Conservation (phyloP, 2,329 filamentous ascomycete genomes). For the Alternaria angustiovoidea region DNA sequence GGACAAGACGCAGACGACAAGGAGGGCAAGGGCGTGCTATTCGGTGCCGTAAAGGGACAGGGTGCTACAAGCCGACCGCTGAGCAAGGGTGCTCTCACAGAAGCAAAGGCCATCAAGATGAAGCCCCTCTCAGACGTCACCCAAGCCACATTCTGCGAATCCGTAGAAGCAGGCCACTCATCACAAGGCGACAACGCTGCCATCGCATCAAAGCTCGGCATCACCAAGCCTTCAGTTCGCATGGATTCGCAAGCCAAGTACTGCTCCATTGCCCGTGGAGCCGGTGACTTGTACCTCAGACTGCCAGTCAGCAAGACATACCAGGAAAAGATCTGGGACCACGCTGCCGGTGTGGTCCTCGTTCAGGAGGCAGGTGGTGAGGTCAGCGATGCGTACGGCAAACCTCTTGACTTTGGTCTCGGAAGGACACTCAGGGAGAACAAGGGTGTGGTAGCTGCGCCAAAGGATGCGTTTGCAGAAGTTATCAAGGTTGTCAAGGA, state of each 20-base stretch:
- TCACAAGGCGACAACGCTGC: conserved; percentile 85
- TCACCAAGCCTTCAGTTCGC: conserved; percentile 86
- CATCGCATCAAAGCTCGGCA: conserved; percentile 85
- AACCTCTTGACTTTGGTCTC: conserved; percentile 82
- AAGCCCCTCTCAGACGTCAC: conserved; percentile 75
- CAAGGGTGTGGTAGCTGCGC: conserved; percentile 92
- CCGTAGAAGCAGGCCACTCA: conserved; percentile 91
- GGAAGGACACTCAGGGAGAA: conserved; percentile 88
- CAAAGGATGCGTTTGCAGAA: conserved; percentile 74
- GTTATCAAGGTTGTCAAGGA: conserved; percentile 85
- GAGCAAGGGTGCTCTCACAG: conserved; percentile 61
- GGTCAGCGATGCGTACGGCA: conserved; percentile 89
- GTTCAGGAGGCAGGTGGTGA: conserved; percentile 92
- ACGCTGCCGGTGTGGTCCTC: conserved; percentile 92
- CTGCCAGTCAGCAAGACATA: conserved; percentile 86
- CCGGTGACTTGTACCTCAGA: conserved; percentile 92
- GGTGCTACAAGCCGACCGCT: conserved; percentile 84
- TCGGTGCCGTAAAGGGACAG: conserved; percentile 80
- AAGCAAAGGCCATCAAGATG: conserved; percentile 77
- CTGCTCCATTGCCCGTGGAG: conserved; percentile 90
- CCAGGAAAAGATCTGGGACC: conserved; percentile 99
- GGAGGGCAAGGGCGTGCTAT: conserved; percentile 82
- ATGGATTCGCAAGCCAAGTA: conserved; percentile 99
- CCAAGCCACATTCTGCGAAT: conserved; percentile 93
- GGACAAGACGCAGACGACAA: conserved; percentile 77